Base-by-base conservation (phyloP, 768 basidiomycete species). In the Termitomyces sp. region DNA sequence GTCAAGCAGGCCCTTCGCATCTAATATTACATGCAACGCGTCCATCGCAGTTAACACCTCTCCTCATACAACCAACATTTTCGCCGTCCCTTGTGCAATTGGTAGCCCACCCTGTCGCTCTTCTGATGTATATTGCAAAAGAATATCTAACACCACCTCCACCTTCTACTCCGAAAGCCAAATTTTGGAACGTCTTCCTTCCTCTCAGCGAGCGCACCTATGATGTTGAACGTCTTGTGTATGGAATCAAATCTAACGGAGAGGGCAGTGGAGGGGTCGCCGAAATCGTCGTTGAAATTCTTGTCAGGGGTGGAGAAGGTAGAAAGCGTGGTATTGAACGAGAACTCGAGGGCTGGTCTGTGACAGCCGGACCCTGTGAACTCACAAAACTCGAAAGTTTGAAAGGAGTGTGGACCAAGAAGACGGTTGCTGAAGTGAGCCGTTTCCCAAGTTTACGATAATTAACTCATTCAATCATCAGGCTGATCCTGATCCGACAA, bases 101-200 rank as follows among this genome's bases (percentile, higher is more conserved):
- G 16, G 81, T 77, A 44, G 81, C 87, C 0, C 88, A 92, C 65
- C 88, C 92, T 2, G 79, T 90, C 0, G 74, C 76, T 1, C 79
- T 97, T 53, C 72, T 98, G 36, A 67, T 65, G 7, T 82, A 92
- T 65, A 72, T 98, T 49, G 79, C 89, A 2, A 77, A 74, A 27
- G 83, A 84, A 8, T 94, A 91, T 67, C 76, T 91, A 46, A 81
- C 84, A 2, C 81, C 79, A 0, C 91, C 92, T 0, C 88, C 90
- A 1, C 83, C 88, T 8, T 71, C 76, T 41, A 81, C 83, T 9
- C 63, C 80, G 0, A 73, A 77, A n/a, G 74, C 79, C 36, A 90
- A 90, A 65, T 95, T 94, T 72, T 94, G 89, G 90, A 75, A 76
- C 37, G 76, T 92, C 12, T 90, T 95, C 64, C 69, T 84, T 8